A percentile compares a stretch with the other conserved stretches of the same genome.
phyloP scores from a whole-genome alignment of 768 basidiomycete genomes.

The Cyclocybe cylindracea region DNA sequence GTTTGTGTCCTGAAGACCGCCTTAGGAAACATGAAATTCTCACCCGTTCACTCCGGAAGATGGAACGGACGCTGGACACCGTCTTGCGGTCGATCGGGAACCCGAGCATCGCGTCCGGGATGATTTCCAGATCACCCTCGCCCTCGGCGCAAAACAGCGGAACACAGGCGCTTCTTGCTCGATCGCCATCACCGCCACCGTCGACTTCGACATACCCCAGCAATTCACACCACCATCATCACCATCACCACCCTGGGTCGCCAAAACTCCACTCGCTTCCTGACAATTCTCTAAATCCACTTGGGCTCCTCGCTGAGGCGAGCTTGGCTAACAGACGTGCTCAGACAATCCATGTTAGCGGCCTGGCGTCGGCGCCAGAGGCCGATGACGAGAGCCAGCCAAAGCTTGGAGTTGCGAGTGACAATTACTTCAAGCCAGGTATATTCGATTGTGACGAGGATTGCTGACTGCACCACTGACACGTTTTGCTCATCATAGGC shows the following conservation, averaged over 20 bases:
- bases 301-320: slow-evolving; percentile 91
- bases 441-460: slow-evolving; percentile 15
- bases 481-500: slow-evolving; percentile 41
- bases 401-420: slow-evolving; percentile 79
- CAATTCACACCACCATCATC: slow-evolving; percentile 21
- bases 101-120: slow-evolving; percentile 73
- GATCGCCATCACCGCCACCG: slow-evolving; percentile 49
- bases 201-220: slow-evolving; percentile 23
- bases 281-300: slow-evolving; percentile 89
- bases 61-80: slow-evolving; percentile 92
- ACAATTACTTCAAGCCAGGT: slow-evolving; percentile 93
- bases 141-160: slow-evolving; percentile 56
- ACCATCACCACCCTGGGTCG: slow-evolving; percentile 45
- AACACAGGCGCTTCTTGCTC: slow-evolving; percentile 57
- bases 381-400: slow-evolving; percentile 34
- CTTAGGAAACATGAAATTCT: slow-evolving; percentile 82
- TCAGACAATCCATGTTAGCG: slow-evolving; percentile 43
- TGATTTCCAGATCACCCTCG: slow-evolving; percentile 82
- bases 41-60: slow-evolving; percentile 80
- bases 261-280: slow-evolving; percentile 91
- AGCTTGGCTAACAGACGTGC: slow-evolving; percentile 75
- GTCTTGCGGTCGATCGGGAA: slow-evolving; percentile 88
- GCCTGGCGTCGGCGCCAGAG: slow-evolving; percentile 37
- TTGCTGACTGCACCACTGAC: slow-evolving; percentile 2
- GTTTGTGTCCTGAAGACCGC: slow-evolving; percentile 24